phyloP scores from a whole-genome alignment of 768 basidiomycete species.

The Pisolithus tinctorius region DNA sequence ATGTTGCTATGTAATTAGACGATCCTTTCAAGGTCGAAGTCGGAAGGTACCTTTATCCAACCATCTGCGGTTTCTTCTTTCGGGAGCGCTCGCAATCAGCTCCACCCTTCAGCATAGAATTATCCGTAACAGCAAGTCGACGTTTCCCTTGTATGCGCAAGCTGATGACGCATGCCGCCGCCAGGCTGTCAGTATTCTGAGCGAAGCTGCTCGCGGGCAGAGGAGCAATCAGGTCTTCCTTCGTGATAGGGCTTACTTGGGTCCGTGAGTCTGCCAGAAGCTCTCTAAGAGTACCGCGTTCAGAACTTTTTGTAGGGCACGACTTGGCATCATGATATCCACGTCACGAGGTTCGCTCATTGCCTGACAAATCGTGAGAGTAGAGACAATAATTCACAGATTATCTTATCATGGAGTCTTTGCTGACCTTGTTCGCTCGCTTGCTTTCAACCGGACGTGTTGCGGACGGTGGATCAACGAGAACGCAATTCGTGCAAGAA shows the following conservation, averaged over 20 bases:
- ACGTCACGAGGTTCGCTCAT: conserved; percentile 38
- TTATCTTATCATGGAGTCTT: conserved; percentile 49
- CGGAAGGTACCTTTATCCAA: conserved; percentile 23
- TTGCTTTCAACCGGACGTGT: conserved; percentile 38
- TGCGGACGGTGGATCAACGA: conserved; percentile 28
- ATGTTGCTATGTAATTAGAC: conserved; percentile 8
- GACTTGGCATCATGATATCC: conserved; percentile 43
- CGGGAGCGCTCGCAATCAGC: conserved; percentile 11
- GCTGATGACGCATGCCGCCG: conserved; percentile 13
- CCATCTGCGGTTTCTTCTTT: conserved; percentile 35
- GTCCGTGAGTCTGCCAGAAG: conserved; percentile 34
- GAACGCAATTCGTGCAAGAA: conserved; percentile 43
- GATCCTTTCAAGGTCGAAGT: conserved; percentile 16
- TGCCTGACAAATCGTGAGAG: background rate
- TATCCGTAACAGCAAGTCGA: conserved; percentile 19
- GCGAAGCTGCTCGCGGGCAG: conserved; percentile 38
- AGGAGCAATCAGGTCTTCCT: conserved; percentile 39
- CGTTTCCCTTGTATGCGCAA: conserved; percentile 19
- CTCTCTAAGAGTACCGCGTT: background rate
- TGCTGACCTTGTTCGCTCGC: conserved; percentile 50
- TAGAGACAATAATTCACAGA: conserved; percentile 28
- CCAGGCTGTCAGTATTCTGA: conserved; percentile 49
- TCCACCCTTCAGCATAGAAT: conserved; percentile 16
- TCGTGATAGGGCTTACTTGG: conserved; percentile 36
- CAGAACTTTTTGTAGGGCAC: conserved; percentile 26